Evolutionary conservation across 306 rosid genomes (phyloP).

Genomic region (Dryas drummondii): DNA sequence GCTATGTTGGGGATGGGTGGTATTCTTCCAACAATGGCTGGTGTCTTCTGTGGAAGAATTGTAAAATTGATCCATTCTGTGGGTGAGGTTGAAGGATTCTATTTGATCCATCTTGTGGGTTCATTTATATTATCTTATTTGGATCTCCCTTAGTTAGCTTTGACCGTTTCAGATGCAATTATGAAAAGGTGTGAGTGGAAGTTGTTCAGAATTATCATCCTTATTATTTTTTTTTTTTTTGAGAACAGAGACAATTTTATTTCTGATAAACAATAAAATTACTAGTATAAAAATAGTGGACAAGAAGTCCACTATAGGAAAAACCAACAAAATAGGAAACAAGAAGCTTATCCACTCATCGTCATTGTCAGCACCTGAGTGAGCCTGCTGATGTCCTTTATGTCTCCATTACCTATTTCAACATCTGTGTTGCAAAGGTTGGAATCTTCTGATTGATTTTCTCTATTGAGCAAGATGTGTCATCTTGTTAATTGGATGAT

Average conservation of each 20-base stretch:
- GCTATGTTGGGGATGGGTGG: not conserved
- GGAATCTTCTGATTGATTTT: not conserved
- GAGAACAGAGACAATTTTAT: too few relatives aligned
- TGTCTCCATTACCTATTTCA: not conserved
- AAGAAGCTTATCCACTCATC: too few relatives aligned
- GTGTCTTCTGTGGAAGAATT: not conserved
- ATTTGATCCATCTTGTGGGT: not conserved
- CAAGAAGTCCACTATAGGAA: too few relatives aligned
- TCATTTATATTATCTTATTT: not conserved
- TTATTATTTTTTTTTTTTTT: too few relatives aligned
- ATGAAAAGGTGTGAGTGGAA: too few relatives aligned
- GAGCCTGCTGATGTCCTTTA: not conserved
- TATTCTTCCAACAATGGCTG: not conserved
- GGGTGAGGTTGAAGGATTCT: not conserved
- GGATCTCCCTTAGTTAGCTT: not conserved
- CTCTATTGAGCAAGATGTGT: not conserved
- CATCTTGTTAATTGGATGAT: not conserved
- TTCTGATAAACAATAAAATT: too few relatives aligned
- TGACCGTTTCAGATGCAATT: not conserved
- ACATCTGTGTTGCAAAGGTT: not conserved
- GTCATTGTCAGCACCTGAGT: too few relatives aligned
- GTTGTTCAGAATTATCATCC: too few relatives aligned
- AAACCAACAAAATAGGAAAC: too few relatives aligned
- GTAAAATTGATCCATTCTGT: not conserved
- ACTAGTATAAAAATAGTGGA: too few relatives aligned